Base-by-base conservation (phyloP, 164 flowering plant genomes). In the Magnolia kwangsiensis region DNA sequence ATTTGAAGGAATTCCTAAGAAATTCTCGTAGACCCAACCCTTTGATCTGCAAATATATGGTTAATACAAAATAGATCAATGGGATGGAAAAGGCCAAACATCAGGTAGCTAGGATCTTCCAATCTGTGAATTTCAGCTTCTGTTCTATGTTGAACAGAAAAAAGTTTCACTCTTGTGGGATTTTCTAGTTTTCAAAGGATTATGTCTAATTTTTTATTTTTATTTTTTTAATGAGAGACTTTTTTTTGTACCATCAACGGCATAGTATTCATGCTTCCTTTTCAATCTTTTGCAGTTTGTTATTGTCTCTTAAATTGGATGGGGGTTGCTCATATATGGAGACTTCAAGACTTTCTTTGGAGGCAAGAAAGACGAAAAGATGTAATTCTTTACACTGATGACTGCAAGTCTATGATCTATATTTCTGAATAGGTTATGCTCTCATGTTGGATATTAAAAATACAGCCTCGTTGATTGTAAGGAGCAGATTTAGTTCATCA, bases 361-460 rank as follows among this genome's bases (percentile, higher is more conserved):
- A 51, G 88, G 82, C 78, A 88, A 87, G 78, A 82, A 84, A 21
- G 89, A 83, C 63, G n/a, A n/a, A 88, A 87, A 82, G 91, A 92
- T 96, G 98, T 94, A 87, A 37, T 78, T 75, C 23, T 50, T 50
- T 49, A 1, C 58, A 61, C 76, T 70, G 50, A 20, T 49, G 27
- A 67, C 14, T 49, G 13, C 2, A 9, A 70, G 58, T 24, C 58
- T 49, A n/a, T 21, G 3, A 70, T 45, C 72, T 7, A 13, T 37
- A 3, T 45, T 49, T 23, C 49, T 0, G 49, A 64, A 31, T 7
- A 64, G 2, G 67, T 21, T 20, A 64, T 64, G 67, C 21, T 20
- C 67, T 8, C 29, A 64, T 20, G 8, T 64, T 2, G 9, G 23
- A 64, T 18, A 20, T 64, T 64, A 64, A 64, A 8, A 64, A 18